These are phyloP conservation scores for Coffea humblotiana DNA, from an alignment of 305 asterid species.

Conservation along the genomic window DNA sequence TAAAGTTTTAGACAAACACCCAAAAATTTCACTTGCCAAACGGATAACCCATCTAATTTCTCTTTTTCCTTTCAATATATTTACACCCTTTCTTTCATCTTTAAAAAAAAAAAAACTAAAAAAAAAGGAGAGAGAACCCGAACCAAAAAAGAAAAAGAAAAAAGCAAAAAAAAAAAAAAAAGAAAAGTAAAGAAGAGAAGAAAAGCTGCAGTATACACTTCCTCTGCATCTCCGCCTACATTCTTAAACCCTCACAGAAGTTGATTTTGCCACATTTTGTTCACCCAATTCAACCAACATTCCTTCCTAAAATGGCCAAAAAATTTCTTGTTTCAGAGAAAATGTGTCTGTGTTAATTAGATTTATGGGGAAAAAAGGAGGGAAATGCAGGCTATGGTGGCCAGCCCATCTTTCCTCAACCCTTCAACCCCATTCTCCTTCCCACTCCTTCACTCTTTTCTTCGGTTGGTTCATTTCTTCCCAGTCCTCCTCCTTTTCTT, in stretches of 20 bases:
- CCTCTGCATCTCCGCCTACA: background rate
- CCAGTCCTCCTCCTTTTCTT: slow-evolving; percentile 35
- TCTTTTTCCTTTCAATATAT: too few relatives aligned
- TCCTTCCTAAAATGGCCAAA: background rate
- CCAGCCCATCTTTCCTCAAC: slow-evolving; percentile 54
- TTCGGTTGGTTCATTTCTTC: slow-evolving; percentile 81
- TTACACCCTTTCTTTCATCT: too few relatives aligned
- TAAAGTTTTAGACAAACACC: too few relatives aligned
- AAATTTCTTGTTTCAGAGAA: too few relatives aligned
- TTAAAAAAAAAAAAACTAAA: too few relatives aligned
- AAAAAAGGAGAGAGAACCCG: too few relatives aligned
- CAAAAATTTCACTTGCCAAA: too few relatives aligned
- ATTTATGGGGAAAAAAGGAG: slow-evolving; percentile 26
- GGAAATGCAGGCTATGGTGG: slow-evolving; percentile 94
- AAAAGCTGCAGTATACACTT: too few relatives aligned
- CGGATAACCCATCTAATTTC: too few relatives aligned
- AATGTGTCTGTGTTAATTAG: background rate
- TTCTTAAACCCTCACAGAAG: background rate
- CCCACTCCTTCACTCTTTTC: slow-evolving; percentile 38
- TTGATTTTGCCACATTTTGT: background rate
- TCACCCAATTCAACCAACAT: background rate
- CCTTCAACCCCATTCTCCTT: slow-evolving; percentile 19
- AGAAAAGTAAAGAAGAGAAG: too few relatives aligned
- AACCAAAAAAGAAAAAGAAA: too few relatives aligned
- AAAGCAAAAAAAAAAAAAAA: too few relatives aligned